phyloP scores from a whole-genome alignment of 805 yeast genomes.

The Cyberlindnera nakhonratchasimensis region DNA sequence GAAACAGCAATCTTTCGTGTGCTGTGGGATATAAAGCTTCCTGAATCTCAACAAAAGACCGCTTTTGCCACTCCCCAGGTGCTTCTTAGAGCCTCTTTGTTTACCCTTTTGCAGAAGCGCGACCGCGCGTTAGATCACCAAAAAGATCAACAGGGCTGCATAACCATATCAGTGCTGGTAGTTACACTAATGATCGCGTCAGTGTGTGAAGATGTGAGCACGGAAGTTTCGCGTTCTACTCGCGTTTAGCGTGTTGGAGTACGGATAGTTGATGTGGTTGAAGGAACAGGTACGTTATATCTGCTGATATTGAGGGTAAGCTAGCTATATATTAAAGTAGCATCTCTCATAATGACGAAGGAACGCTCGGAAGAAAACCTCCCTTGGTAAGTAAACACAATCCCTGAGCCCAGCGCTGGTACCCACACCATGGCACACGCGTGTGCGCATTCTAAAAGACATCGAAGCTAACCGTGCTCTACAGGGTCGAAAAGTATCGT shows the following conservation, averaged over 20 bases:
- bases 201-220: background rate
- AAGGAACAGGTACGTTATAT: background rate
- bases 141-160: background rate
- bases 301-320: too few species aligned
- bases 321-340: background rate
- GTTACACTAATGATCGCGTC: background rate
- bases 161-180: background rate
- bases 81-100: background rate
- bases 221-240: too few species aligned
- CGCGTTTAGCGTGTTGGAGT: background rate
- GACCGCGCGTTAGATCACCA: background rate
- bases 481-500: constrained; percentile 91
- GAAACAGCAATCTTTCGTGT: too few species aligned
- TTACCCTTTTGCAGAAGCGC: background rate
- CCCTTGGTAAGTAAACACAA: constrained; percentile 25
- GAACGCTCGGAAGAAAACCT: constrained; percentile 28
- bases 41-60: background rate
- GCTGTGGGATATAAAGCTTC: too few species aligned
- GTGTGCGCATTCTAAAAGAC: too few species aligned
- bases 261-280: background rate
- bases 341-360: constrained; percentile 14
- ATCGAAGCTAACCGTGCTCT: background rate
- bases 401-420: background rate
- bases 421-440: too few species aligned
- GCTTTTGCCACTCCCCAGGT: background rate